Conservation (phyloP, 2,329 filamentous ascomycete genomes). For the Septoria petroselini region DNA sequence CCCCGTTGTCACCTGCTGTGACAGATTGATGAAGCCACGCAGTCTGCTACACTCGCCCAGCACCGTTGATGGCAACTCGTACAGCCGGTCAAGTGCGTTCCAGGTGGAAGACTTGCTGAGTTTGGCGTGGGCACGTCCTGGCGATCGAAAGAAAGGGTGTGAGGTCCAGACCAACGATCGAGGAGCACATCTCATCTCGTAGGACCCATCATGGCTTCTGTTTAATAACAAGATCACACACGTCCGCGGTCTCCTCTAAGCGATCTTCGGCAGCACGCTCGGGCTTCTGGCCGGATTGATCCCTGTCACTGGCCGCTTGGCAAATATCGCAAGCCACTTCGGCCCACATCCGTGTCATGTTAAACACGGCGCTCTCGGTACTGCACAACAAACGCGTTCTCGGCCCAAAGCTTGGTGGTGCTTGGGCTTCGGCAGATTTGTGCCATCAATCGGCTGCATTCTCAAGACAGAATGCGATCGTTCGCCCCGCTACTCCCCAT, state of each 20-base stretch:
- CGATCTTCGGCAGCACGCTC: conserved; percentile 10
- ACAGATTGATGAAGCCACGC: conserved; percentile 3
- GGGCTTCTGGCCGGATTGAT: conserved; percentile 3
- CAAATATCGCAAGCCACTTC: conserved; percentile 1
- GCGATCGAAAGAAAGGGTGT: too few species aligned
- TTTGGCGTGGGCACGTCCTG: too few species aligned
- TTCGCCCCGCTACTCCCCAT: background rate
- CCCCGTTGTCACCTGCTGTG: background rate
- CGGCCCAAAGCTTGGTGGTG: conserved; percentile 10
- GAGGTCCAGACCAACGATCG: background rate
- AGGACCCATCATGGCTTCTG: background rate
- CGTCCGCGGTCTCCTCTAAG: too few species aligned
- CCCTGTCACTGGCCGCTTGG: conserved; percentile 3
- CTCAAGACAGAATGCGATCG: background rate
- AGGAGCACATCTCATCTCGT: background rate
- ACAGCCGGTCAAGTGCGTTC: too few species aligned
- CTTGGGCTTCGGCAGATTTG: background rate
- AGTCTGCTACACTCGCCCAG: background rate
- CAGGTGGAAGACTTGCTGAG: too few species aligned
- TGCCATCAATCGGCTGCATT: background rate
- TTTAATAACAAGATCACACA: too few species aligned
- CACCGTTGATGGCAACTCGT: too few species aligned
- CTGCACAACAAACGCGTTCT: conserved; percentile 7
- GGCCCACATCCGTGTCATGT: conserved; percentile 12
- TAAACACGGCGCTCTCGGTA: conserved; percentile 1